Evolutionary conservation across 257 asterid genomes (phyloP).

Genomic region (Nicotiana paniculata): DNA sequence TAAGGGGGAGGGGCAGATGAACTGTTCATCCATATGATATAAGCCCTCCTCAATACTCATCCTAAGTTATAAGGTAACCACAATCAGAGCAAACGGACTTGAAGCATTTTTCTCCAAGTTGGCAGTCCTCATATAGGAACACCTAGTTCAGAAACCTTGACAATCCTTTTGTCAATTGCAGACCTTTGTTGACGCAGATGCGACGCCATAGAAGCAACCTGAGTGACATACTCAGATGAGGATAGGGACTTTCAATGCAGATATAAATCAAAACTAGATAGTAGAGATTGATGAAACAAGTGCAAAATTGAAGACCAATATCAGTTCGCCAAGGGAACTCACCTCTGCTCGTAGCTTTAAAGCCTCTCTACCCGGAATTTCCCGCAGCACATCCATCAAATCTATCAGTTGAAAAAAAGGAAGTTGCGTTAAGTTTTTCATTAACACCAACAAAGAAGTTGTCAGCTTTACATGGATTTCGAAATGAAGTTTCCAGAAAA

Average conservation of each 20-base stretch:
- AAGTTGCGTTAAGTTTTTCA: background rate
- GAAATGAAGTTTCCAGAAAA: background rate
- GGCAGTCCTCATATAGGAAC: slow-evolving; percentile 48
- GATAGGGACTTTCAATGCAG: background rate
- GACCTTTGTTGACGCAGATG: slow-evolving; percentile 64
- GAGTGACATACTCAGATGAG: slow-evolving; percentile 11
- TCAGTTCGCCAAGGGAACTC: slow-evolving; percentile 19
- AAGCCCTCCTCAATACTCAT: background rate
- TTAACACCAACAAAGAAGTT: background rate
- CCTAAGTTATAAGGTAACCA: background rate
- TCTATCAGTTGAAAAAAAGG: slow-evolving; percentile 24
- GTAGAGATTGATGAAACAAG: background rate
- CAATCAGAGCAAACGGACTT: background rate
- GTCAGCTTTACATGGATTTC: background rate
- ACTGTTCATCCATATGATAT: background rate
- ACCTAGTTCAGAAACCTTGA: slow-evolving; percentile 76
- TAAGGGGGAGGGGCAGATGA: background rate
- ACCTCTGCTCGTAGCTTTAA: slow-evolving; percentile 88
- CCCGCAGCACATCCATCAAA: slow-evolving; percentile 80
- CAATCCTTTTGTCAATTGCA: slow-evolving; percentile 49
- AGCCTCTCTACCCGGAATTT: slow-evolving; percentile 88
- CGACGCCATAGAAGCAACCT: slow-evolving; percentile 96
- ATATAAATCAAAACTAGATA: background rate
- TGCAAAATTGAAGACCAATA: background rate
- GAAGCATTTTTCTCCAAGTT: background rate